These are phyloP conservation scores for Mortierella hygrophila DNA, from an alignment of 192 early-diverging fungal species.

Conservation along the genomic window DNA sequence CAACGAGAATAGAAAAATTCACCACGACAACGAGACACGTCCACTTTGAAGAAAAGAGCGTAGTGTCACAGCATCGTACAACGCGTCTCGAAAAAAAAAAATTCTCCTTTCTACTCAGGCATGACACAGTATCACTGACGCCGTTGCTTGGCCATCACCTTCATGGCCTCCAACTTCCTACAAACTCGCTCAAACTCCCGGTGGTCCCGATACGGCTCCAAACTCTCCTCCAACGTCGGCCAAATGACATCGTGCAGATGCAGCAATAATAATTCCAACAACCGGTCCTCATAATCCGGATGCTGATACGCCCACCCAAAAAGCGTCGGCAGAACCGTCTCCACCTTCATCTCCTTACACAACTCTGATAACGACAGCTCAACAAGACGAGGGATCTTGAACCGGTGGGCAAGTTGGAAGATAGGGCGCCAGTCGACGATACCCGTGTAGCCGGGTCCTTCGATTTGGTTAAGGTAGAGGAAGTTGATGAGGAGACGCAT, in stretches of 20 bases:
- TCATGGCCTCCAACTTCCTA: background rate
- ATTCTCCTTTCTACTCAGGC: too few species aligned
- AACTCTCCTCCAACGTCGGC: background rate
- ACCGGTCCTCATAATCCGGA: constrained; percentile 3
- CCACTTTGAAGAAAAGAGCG: too few species aligned
- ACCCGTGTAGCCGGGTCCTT: constrained; percentile 19
- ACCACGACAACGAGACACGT: too few species aligned
- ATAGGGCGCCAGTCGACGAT: constrained; percentile 15
- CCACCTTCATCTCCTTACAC: background rate
- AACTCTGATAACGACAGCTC: background rate
- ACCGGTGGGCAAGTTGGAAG: constrained; percentile 13
- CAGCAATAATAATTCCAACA: background rate
- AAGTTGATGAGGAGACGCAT: constrained; percentile 26
- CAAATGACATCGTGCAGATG: background rate
- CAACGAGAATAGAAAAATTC: too few species aligned
- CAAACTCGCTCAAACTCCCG: constrained; percentile 2
- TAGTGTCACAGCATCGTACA: too few species aligned
- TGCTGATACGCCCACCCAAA: constrained; percentile 32
- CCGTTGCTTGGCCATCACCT: background rate
- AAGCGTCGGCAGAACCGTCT: background rate
- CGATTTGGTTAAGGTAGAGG: constrained; percentile 19
- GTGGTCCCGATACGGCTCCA: constrained; percentile 2
- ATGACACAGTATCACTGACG: background rate
- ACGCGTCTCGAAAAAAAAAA: too few species aligned
- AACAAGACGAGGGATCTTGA: background rate